Conservation (phyloP, 2,329 filamentous ascomycete species). For the Macrophomina phaseolina region DNA sequence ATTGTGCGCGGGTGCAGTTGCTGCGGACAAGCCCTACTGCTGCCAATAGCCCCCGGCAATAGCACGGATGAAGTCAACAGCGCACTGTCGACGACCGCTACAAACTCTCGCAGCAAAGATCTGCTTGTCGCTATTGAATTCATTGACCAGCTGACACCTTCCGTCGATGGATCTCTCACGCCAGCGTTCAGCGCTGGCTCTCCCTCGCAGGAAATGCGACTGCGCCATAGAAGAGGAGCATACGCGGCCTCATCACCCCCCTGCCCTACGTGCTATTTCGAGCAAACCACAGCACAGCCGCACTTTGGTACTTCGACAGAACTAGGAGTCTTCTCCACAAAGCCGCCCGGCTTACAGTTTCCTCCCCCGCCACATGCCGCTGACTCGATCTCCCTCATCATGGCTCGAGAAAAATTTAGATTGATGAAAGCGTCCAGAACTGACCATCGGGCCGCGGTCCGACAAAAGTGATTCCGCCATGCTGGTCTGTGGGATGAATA, state of each 20-base stretch:
- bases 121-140: not conserved
- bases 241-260: slow-evolving; percentile 20
- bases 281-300: slow-evolving; percentile 21
- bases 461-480: not conserved
- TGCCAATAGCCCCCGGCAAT: not conserved
- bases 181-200: not conserved
- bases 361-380: not conserved
- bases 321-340: slow-evolving; percentile 1
- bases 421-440: slow-evolving; percentile 12
- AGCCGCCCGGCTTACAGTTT: not conserved
- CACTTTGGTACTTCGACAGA: slow-evolving; percentile 11
- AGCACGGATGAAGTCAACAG: not conserved
- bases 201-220: slow-evolving; percentile 8
- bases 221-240: slow-evolving; percentile 8
- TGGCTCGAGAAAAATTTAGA: not conserved
- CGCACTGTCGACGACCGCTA: not conserved
- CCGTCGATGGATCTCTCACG: not conserved
- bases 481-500: slow-evolving; percentile 8
- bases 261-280: slow-evolving; percentile 20
- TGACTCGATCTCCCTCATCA: not conserved
- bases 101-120: not conserved
- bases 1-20: not conserved
- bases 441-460: not conserved
- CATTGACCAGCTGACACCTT: slow-evolving; percentile 4
- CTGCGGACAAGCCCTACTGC: not conserved